phyloP scores from a whole-genome alignment of 2,329 filamentous ascomycete genomes.

The Colletotrichum simmondsii region DNA sequence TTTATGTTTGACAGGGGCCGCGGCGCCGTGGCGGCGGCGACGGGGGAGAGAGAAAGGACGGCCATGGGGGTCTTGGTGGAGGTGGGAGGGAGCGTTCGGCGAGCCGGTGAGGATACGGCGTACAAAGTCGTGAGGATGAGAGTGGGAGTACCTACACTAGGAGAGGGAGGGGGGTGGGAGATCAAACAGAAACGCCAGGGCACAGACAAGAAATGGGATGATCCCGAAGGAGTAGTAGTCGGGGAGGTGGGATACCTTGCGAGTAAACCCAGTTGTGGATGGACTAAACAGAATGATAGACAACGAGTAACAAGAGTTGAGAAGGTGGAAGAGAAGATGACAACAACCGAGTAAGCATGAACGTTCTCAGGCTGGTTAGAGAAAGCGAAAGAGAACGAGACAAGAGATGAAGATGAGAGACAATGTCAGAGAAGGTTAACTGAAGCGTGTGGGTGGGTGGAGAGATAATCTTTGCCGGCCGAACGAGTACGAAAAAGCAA shows the following conservation, averaged over 20 bases:
- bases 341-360: slow-evolving; percentile 1
- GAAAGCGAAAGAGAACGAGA: slow-evolving; percentile 28
- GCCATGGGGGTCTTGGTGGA: slow-evolving; percentile 13
- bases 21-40: slow-evolving; percentile 23
- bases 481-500: slow-evolving; percentile 35
- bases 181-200: slow-evolving; percentile 24
- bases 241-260: slow-evolving; percentile 1
- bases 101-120: slow-evolving; percentile 2
- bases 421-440: slow-evolving; percentile 31
- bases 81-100: slow-evolving; percentile 21
- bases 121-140: not conserved
- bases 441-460: slow-evolving; percentile 15
- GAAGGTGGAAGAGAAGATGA: not conserved
- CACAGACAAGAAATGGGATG: slow-evolving; percentile 27
- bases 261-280: not conserved
- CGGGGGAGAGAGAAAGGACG: slow-evolving; percentile 20
- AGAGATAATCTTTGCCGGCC: slow-evolving; percentile 5
- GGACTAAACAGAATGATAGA: not conserved
- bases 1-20: slow-evolving; percentile 31
- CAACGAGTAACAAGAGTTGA: not conserved
- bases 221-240: slow-evolving; percentile 10
- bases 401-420: slow-evolving; percentile 19
- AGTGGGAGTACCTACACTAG: not conserved
- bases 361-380: slow-evolving; percentile 7
- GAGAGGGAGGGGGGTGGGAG: not conserved